Evolutionary conservation across 2,329 filamentous ascomycete genomes (phyloP).

Genomic region (Aspergillus thermomutatus): DNA sequence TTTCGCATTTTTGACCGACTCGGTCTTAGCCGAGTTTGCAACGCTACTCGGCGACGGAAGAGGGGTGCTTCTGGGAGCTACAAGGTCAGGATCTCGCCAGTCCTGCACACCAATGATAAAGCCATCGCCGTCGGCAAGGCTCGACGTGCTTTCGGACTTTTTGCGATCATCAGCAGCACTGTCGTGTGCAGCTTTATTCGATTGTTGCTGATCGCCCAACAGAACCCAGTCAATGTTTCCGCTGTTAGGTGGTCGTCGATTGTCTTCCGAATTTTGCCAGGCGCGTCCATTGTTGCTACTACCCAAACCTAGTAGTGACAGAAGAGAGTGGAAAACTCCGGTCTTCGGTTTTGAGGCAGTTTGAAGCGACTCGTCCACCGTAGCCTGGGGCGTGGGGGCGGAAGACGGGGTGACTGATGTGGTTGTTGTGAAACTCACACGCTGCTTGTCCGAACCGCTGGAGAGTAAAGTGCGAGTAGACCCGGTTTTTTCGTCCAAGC

Average conservation of each 20-base stretch:
- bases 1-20: conserved; percentile 30
- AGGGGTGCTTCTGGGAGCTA: conserved; percentile 43
- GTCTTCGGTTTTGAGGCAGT: conserved; percentile 17
- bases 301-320: conserved; percentile 43
- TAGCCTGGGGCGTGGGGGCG: conserved; percentile 26
- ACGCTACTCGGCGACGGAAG: conserved; percentile 21
- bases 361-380: conserved; percentile 14
- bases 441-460: conserved; percentile 20
- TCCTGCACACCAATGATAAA: conserved; percentile 84
- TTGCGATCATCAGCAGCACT: conserved; percentile 15
- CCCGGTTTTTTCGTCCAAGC: conserved; percentile 57
- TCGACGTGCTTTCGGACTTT: conserved; percentile 22
- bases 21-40: conserved; percentile 24
- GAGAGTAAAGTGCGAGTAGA: conserved; percentile 43
- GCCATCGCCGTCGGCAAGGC: conserved; percentile 50
- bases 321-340: conserved; percentile 44
- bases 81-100: conserved; percentile 75
- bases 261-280: conserved; percentile 43
- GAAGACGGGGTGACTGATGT: conserved; percentile 29
- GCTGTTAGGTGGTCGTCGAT: conserved; percentile 66
- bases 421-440: conserved; percentile 24
- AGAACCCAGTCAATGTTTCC: conserved; percentile 72
- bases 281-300: conserved; percentile 19
- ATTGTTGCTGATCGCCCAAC: conserved; percentile 51
- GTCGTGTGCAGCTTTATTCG: conserved; percentile 3